These are phyloP conservation scores for Psilocybe tampanensis DNA, from an alignment of 768 basidiomycete genomes.

Conservation along the genomic window DNA sequence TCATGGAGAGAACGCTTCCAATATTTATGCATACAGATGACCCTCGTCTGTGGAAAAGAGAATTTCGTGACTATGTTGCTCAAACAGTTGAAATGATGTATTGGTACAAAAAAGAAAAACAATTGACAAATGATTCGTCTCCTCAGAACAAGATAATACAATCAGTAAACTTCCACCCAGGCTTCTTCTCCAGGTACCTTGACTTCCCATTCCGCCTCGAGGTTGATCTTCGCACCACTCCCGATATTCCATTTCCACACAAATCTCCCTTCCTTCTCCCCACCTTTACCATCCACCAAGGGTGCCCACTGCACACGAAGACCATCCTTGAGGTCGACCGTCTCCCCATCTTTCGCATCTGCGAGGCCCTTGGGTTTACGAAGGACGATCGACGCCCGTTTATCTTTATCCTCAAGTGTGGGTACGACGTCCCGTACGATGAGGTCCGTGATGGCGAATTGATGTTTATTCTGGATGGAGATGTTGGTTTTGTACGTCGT, in stretches of 20 bases:
- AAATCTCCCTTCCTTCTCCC: constrained; percentile 56
- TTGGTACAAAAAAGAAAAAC: no score
- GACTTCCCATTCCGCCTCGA: constrained; percentile 57
- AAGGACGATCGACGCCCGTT: constrained; percentile 45
- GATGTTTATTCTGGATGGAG: constrained; percentile 50
- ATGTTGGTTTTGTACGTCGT: constrained; percentile 49
- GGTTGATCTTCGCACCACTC: constrained; percentile 40
- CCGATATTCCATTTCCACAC: constrained; percentile 54
- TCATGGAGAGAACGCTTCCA: not conserved
- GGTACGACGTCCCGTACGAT: constrained; percentile 51
- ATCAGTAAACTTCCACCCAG: constrained; percentile 17
- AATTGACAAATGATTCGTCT: no score
- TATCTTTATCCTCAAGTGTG: constrained; percentile 42
- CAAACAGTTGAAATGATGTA: no score
- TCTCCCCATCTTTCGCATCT: constrained; percentile 42
- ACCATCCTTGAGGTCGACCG: constrained; percentile 30
- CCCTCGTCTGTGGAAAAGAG: no score
- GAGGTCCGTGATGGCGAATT: constrained; percentile 44
- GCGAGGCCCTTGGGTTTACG: constrained; percentile 49
- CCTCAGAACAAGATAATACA: not conserved
- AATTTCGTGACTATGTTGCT: no score
- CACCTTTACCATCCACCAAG: constrained; percentile 44
- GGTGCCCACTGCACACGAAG: constrained; percentile 37
- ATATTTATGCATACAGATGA: no score
- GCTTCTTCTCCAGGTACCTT: constrained; percentile 32